Evolutionary conservation across 1,284 basidiomycete species (phyloP), one percentile per base, ranked within the genome.

Genomic region (Leccinum pachyderme): DNA sequence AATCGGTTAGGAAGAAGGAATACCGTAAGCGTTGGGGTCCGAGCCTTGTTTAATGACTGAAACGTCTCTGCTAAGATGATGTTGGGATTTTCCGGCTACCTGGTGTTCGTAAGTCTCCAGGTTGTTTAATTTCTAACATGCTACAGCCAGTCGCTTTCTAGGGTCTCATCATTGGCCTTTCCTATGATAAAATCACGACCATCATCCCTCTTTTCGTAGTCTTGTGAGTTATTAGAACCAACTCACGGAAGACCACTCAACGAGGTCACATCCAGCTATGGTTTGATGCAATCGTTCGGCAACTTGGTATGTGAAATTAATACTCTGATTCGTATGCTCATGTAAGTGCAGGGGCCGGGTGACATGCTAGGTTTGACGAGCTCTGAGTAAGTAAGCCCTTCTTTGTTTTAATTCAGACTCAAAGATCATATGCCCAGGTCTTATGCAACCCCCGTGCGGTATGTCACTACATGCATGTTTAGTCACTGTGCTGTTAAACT

Each of bases 11-110:
- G 84, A 12, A 75, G 84, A 54, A 76, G 82, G 44, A 82, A 86
- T 59, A 85, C 84, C 13, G 84, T 84, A 59, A 45, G 77, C 64
- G 15, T 49, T 50, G 4, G 50, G 47, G 7, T 41, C 4, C 7
- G 12, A 54, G 7, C 32, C 29, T 7, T 51, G 22, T 57, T 18
- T 31, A 35, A 15, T 47, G 24, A 47, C 50, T 54, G 31, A 57
- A 15, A n/a, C 25, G 27, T 52, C 28, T 41, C 18, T 49, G n/a
- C 50, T 35, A 53, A 84, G 83, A 84, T 91, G 80, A 86, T 89
- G 63, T 71, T 88, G 43, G 89, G 89, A 1, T 90, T 91, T 71
- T 77, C 78, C 44, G 87, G 89, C 3, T 90, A 90, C 68, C 73
- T 91, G 27, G 69, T 90, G 24, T 83, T 91, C 63, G 88, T 81